Evolutionary conservation across 192 early-diverging fungal genomes (phyloP).

Genomic region (Backusella macrospora): DNA sequence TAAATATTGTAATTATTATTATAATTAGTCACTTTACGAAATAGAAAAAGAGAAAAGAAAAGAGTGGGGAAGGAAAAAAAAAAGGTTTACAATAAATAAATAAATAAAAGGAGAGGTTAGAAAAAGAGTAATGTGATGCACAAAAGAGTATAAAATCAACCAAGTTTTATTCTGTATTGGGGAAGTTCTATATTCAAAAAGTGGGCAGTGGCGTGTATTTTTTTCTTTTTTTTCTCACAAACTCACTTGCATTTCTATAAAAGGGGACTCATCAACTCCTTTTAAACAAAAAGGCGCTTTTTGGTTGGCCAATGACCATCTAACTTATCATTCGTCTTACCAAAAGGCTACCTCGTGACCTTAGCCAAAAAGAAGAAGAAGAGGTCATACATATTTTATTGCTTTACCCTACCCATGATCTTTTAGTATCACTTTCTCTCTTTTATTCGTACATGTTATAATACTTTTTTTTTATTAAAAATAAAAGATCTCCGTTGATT

Average conservation of each 20-base stretch:
- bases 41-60: neutral
- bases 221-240: constrained; percentile 9
- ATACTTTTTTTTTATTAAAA: constrained; percentile 5
- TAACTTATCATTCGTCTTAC: constrained; percentile 15
- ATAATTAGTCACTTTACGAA: neutral
- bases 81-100: neutral
- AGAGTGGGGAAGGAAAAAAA: neutral
- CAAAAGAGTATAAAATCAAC: constrained; percentile 8
- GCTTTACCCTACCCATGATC: neutral
- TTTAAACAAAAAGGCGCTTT: neutral
- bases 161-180: neutral
- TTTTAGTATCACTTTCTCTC: neutral
- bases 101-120: neutral
- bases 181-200: neutral
- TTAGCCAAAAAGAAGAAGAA: neutral
- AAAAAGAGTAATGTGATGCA: constrained; percentile 23
- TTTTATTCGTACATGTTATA: too few relatives aligned
- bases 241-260: constrained; percentile 17
- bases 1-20: neutral
- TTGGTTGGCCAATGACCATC: neutral
- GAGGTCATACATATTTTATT: neutral
- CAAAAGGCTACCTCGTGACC: constrained; percentile 9
- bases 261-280: neutral
- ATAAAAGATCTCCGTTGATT: constrained; percentile 15
- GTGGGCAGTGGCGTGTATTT: constrained; percentile 8